Conservation (phyloP, 352 stramenopile genomes). For the Pseudoperonospora humuli region DNA sequence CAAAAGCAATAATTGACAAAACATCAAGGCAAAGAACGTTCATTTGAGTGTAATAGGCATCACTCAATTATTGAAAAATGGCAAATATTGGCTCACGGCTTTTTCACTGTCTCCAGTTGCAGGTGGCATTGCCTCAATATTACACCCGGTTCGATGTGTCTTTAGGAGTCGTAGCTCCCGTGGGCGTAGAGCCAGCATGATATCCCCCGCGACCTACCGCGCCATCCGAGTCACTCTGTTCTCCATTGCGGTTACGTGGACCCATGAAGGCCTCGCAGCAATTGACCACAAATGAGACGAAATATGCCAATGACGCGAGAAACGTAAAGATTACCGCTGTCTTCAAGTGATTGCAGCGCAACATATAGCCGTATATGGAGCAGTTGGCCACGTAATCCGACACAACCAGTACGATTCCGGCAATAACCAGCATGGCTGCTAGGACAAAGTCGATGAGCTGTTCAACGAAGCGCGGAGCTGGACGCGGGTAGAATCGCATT, state of each 20-base stretch:
- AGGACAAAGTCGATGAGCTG: conserved; percentile 47
- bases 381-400: conserved; percentile 63
- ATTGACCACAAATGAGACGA: conserved; percentile 41
- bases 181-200: conserved; percentile 17
- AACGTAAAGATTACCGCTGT: conserved; percentile 63
- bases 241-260: neutral
- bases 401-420: conserved; percentile 56
- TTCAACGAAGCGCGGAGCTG: conserved; percentile 32
- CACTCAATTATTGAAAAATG: neutral
- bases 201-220: conserved; percentile 16
- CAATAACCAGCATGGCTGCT: conserved; percentile 46
- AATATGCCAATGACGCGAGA: conserved; percentile 41
- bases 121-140: neutral
- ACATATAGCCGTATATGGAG: conserved; percentile 58
- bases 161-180: conserved; percentile 12
- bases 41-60: neutral
- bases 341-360: conserved; percentile 45
- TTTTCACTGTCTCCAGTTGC: neutral
- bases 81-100: neutral
- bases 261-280: conserved; percentile 31
- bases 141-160: conserved; percentile 28
- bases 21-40: neutral
- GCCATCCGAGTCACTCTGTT: conserved; percentile 10
- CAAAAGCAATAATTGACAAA: too few relatives aligned
- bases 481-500: conserved; percentile 31